Evolutionary conservation across 2,329 filamentous ascomycete species (phyloP).

Genomic region (Neofusicoccum kwambonambiense): DNA sequence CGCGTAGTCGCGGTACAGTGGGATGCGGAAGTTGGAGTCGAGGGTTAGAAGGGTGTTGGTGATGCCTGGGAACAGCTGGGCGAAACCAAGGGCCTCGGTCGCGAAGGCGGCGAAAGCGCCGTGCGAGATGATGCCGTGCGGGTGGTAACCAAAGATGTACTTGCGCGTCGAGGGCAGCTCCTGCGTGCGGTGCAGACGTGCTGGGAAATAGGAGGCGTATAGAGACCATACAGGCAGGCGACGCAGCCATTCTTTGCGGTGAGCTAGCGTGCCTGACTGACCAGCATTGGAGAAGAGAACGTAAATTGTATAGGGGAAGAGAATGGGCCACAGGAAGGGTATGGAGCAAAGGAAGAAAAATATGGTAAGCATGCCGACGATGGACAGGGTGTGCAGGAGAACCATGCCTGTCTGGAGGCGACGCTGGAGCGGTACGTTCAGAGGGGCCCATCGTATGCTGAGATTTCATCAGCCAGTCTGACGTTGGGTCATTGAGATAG

Average conservation of each 20-base stretch:
- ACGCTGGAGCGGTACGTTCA: conserved; percentile 60
- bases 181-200: conserved; percentile 79
- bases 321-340: conserved; percentile 82
- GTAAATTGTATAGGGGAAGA: conserved; percentile 77
- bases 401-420: conserved; percentile 51
- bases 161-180: conserved; percentile 77
- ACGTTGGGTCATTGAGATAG: not conserved
- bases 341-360: conserved; percentile 93
- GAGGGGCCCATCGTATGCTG: conserved; percentile 83
- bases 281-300: conserved; percentile 76
- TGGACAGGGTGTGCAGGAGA: conserved; percentile 50
- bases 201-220: conserved; percentile 91
- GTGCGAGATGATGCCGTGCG: conserved; percentile 95
- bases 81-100: conserved; percentile 86
- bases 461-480: not conserved
- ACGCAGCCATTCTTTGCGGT: conserved; percentile 73
- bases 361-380: conserved; percentile 58
- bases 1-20: conserved; percentile 93
- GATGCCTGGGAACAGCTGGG: conserved; percentile 86
- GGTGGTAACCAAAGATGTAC: conserved; percentile 97
- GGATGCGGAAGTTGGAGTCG: conserved; percentile 93
- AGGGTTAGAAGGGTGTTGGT: conserved; percentile 90
- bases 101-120: conserved; percentile 92
- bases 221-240: conserved; percentile 77
- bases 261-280: conserved; percentile 70